These are phyloP conservation scores for Solanum tacnaense DNA, from an alignment of 257 asterid genomes.

Conservation along the genomic window DNA sequence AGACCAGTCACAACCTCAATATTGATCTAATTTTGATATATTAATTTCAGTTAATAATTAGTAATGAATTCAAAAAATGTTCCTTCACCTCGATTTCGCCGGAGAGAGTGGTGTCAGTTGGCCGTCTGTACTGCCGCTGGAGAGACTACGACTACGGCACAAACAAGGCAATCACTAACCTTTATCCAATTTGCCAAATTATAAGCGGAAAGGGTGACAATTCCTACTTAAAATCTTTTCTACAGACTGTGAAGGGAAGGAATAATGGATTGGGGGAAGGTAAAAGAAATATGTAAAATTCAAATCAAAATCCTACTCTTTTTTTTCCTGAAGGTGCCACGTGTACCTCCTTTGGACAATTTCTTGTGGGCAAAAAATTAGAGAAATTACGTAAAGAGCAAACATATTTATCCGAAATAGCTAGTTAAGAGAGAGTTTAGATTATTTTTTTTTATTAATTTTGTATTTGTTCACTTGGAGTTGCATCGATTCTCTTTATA, in stretches of 20 bases:
- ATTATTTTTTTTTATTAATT: too few species aligned
- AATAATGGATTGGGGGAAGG: too few species aligned
- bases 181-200: neutral
- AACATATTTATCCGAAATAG: too few species aligned
- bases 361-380: too few species aligned
- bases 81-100: neutral
- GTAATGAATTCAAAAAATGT: neutral
- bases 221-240: neutral
- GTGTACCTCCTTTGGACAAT: neutral
- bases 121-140: neutral
- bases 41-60: too few species aligned
- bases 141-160: neutral
- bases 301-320: neutral
- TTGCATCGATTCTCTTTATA: too few species aligned
- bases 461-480: neutral
- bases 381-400: too few species aligned
- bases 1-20: neutral
- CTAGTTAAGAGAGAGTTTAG: too few species aligned
- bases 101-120: neutral
- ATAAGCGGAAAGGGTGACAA: neutral
- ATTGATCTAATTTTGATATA: neutral
- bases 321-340: neutral
- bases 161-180: neutral
- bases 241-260: neutral
- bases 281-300: neutral